Evolutionary conservation across 345 rosid species (phyloP).

Genomic region (Draba incana): DNA sequence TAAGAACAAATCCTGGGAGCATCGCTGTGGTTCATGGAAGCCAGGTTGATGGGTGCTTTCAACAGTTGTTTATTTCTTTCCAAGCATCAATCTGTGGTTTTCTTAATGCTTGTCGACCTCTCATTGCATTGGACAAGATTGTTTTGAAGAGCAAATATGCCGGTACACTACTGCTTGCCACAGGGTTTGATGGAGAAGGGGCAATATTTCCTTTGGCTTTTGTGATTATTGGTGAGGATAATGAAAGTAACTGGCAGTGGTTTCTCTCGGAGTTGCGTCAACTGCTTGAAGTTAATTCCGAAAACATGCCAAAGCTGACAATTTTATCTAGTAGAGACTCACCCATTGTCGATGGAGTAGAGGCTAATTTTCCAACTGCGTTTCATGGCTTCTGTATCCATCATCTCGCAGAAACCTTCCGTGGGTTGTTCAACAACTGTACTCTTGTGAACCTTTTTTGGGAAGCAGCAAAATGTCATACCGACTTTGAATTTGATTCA

Average conservation of each 20-base stretch:
- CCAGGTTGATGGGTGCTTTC: constrained; percentile 72
- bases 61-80: constrained; percentile 86
- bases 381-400: constrained; percentile 95
- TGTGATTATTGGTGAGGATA: constrained; percentile 83
- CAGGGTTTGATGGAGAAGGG: constrained; percentile 96
- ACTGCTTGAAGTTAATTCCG: constrained; percentile 78
- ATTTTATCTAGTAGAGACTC: constrained; percentile 78
- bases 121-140: constrained; percentile 80
- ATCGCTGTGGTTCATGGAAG: constrained; percentile 85
- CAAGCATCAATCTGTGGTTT: constrained; percentile 96
- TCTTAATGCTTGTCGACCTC: constrained; percentile 87
- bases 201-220: constrained; percentile 89
- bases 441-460: constrained; percentile 82
- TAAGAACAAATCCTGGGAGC: constrained; percentile 85
- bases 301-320: constrained; percentile 95
- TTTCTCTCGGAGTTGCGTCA: constrained; percentile 87
- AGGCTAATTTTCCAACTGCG: constrained; percentile 85
- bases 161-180: constrained; percentile 89
- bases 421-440: constrained; percentile 73
- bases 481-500: constrained; percentile 69
- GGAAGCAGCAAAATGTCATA: constrained; percentile 91
- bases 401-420: constrained; percentile 75
- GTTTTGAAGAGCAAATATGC: constrained; percentile 82
- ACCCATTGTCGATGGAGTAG: constrained; percentile 83
- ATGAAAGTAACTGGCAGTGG: constrained; percentile 95